Percentiles rank a stretch among this genome's conserved stretches.
Conservation (phyloP, 176 grass and related monocot genomes). For the Alopecurus myosuroides region DNA sequence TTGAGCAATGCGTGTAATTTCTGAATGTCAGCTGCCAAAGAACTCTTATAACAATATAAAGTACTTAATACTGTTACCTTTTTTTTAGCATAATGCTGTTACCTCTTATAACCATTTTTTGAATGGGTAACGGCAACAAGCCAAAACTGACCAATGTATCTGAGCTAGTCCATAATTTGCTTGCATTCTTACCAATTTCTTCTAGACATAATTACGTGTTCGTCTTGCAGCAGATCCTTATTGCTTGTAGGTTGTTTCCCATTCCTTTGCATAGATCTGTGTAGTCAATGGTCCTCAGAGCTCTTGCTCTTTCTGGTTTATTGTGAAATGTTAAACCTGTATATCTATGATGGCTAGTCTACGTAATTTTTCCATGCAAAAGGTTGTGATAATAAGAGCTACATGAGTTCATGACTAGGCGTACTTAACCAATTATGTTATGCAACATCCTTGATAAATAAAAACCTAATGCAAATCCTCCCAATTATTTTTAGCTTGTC, state of each 20-base stretch:
- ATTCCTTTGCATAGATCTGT: neutral
- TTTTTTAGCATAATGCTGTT: too few relatives aligned
- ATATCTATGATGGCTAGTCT: neutral
- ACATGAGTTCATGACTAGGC: too few relatives aligned
- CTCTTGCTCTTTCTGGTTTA: neutral
- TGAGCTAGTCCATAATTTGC: neutral
- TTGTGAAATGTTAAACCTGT: neutral
- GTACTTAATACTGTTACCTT: neutral
- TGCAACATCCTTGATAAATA: too few relatives aligned
- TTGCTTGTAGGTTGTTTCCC: neutral
- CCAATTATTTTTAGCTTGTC: too few relatives aligned
- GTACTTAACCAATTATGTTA: too few relatives aligned
- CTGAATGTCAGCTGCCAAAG: neutral
- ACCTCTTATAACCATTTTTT: neutral
- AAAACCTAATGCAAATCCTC: too few relatives aligned
- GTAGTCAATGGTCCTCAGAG: neutral
- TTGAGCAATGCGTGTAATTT: neutral
- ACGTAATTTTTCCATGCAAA: too few relatives aligned
- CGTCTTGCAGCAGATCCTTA: neutral
- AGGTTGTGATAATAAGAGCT: too few relatives aligned
- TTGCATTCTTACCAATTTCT: neutral
- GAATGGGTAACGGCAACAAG: neutral
- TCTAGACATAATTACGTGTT: neutral
- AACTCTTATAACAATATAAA: too few relatives aligned
- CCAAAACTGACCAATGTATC: neutral